Base-by-base conservation (phyloP, 768 basidiomycete species). In the Ephemerocybe angulata region DNA sequence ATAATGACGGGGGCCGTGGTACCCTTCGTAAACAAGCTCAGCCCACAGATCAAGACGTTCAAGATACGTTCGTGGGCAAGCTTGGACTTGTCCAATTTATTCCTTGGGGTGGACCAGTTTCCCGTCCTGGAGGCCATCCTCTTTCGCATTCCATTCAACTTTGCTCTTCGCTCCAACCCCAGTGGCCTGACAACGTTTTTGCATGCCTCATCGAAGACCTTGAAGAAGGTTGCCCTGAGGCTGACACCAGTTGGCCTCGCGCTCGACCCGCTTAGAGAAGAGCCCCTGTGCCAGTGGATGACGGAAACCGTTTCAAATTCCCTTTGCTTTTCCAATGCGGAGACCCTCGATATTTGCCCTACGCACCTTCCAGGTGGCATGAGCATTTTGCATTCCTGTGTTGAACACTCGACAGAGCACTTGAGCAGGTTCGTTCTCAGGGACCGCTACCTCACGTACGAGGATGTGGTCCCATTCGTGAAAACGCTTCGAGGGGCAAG, bases 271-370 rank as follows among this genome's bases (percentile, higher is more conserved):
- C 53, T 51, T 17, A 50, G 59, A 6, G 76, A 78, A 53, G 58
- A 67, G 3, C 52, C 59, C 4, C 63, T 81, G 17, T 65, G 58
- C 35, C 52, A 68, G 17, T 78, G 76, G 71, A 63, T 79, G 21
- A n/a, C 43, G 0, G 44, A 57, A 1, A 67, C 65, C 28, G 55
- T 67, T 15, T 59, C 64, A n/a, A 66, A 72, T 49, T 47, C 54
- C 10, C 43, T 50, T 5, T 60, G 64, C 24, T 69, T 79, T 38
- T 55, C 66, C 2, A 60, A 65, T 29, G 60, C 76, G 17, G 63
- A 64, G n/a, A 51, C 56, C 7, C 59, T 81, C 25, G 70, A 76
- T 21, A 63, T 81, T 29, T 79, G 76, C 57, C 78, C 77, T 1
- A 75, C 77, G 3, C 64, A 62, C 37, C 63, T 63, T 30, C 50